Conservation (phyloP, 257 asterid species). For the Cordia subcordata region DNA sequence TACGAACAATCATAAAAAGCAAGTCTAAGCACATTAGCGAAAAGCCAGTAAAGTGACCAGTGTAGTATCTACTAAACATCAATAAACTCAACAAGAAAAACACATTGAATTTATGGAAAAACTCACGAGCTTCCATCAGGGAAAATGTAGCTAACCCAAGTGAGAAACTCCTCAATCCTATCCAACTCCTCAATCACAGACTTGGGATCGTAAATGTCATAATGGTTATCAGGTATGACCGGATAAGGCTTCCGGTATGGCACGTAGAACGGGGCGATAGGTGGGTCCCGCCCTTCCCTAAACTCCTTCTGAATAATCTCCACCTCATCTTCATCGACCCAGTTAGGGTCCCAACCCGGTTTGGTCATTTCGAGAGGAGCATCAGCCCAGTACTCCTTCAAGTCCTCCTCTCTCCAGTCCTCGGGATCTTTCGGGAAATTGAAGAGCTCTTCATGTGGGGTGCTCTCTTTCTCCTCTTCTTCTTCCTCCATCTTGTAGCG, state of each 20-base stretch:
- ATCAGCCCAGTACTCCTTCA: constrained; percentile 95
- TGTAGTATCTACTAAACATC: not conserved
- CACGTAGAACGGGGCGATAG: constrained; percentile 85
- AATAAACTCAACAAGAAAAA: not conserved
- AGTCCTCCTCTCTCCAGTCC: constrained; percentile 85
- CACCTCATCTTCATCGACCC: constrained; percentile 61
- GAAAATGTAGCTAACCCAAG: constrained; percentile 93
- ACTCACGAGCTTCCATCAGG: constrained; percentile 90
- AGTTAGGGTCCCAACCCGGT: constrained; percentile 89
- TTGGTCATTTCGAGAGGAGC: constrained; percentile 62
- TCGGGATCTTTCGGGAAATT: constrained; percentile 80
- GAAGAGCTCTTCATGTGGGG: constrained; percentile 42
- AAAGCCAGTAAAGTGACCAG: not conserved
- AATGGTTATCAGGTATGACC: constrained; percentile 53
- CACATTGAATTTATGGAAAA: not conserved
- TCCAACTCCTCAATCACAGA: constrained; percentile 88
- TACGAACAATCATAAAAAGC: too few species aligned
- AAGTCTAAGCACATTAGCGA: not conserved
- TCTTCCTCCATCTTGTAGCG: constrained; percentile 24
- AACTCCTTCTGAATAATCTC: constrained; percentile 36
- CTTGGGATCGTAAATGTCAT: constrained; percentile 56
- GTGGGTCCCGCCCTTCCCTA: constrained; percentile 65
- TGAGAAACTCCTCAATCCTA: constrained; percentile 94
- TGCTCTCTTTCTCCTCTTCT: constrained; percentile 35
- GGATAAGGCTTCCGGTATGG: constrained; percentile 87